Evolutionary conservation across 306 rosid species (phyloP).

Genomic region (Vigna angularis): DNA sequence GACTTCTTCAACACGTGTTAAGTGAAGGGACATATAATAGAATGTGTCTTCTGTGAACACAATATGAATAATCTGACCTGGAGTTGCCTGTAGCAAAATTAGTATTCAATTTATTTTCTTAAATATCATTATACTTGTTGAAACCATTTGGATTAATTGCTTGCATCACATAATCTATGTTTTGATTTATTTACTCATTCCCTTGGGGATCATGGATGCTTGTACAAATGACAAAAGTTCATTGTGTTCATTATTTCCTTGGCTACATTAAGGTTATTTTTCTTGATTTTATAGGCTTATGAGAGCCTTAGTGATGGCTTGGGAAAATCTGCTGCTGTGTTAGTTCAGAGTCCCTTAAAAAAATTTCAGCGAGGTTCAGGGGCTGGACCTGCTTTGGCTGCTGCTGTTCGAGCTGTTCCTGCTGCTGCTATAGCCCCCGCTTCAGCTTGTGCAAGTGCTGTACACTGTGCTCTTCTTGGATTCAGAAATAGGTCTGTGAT

Average conservation of each 20-base stretch:
- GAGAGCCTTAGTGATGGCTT: constrained; percentile 93
- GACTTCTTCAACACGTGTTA: not conserved
- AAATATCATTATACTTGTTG: constrained; percentile 18
- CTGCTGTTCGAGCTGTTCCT: constrained; percentile 90
- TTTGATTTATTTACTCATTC: constrained; percentile 23
- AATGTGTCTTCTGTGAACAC: not conserved
- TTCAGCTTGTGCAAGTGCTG: constrained; percentile 97
- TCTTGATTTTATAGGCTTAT: constrained; percentile 70
- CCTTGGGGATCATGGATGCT: constrained; percentile 6
- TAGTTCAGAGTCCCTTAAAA: constrained; percentile 84
- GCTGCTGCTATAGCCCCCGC: constrained; percentile 96
- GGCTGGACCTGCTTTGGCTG: constrained; percentile 87
- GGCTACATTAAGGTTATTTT: constrained; percentile 25
- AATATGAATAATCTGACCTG: constrained; percentile 19
- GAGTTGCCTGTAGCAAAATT: constrained; percentile 22
- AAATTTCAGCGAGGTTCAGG: constrained; percentile 93
- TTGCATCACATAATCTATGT: constrained; percentile 8
- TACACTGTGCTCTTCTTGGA: constrained; percentile 89
- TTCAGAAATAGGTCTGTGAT: constrained; percentile 84
- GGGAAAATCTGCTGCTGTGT: constrained; percentile 94
- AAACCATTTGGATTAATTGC: constrained; percentile 28
- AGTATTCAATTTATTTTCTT: not conserved
- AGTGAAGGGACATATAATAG: constrained; percentile 23
- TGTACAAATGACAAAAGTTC: not conserved
- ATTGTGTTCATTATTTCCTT: constrained; percentile 12